Conservation (phyloP, 1,284 basidiomycete genomes). For the Athelia sp. region DNA sequence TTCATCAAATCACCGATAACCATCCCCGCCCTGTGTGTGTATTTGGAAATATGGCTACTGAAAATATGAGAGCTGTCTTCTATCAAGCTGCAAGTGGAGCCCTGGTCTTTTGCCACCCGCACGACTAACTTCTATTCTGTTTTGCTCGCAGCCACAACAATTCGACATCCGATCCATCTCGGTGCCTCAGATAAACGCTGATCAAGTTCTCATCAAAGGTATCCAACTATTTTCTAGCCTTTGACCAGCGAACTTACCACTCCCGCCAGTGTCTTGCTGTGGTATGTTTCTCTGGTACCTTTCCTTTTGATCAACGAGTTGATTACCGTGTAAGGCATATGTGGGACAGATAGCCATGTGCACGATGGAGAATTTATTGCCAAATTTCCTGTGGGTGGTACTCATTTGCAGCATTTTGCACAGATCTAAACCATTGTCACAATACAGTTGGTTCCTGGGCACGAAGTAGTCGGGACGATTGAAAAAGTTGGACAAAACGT, state of each 20-base stretch:
- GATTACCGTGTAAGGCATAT: constrained; percentile 47
- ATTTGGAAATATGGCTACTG: constrained; percentile 16
- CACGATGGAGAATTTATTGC: constrained; percentile 77
- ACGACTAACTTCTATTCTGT: background rate
- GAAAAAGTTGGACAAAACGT: constrained; percentile 71
- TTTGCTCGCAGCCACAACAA: constrained; percentile 43
- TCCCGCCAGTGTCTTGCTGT: constrained; percentile 30
- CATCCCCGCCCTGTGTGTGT: background rate
- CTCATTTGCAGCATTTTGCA: constrained; percentile 10
- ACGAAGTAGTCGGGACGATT: constrained; percentile 73
- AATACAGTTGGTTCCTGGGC: constrained; percentile 70
- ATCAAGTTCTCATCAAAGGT: constrained; percentile 73
- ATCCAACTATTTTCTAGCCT: too few relatives aligned
- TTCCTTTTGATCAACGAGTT: too few relatives aligned
- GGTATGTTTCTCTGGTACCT: constrained; percentile 31
- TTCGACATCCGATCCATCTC: constrained; percentile 60
- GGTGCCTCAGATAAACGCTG: constrained; percentile 55
- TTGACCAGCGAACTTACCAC: too few relatives aligned
- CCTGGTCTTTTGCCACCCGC: background rate
- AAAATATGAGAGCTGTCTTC: constrained; percentile 51
- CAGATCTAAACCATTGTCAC: constrained; percentile 8
- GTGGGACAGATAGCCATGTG: constrained; percentile 76
- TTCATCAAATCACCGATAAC: background rate
- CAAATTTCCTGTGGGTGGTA: constrained; percentile 56
- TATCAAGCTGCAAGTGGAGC: constrained; percentile 40